phyloP scores from a whole-genome alignment of 768 basidiomycete species.

The Leucocoprinus leucothites region DNA sequence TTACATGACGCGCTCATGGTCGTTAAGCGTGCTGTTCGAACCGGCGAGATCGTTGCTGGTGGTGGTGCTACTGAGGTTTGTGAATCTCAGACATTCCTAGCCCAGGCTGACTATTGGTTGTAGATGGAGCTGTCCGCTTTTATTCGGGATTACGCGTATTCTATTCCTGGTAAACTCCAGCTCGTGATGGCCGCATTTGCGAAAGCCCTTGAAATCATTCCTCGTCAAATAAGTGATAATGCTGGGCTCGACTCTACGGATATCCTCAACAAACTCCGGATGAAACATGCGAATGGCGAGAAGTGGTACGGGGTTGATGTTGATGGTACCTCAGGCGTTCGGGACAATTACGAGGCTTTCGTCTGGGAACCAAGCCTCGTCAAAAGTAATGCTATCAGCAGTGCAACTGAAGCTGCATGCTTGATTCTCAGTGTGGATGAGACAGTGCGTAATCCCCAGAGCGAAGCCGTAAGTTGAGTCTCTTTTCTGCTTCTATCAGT shows the following conservation, averaged over 20 bases:
- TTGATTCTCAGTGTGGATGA: conserved; percentile 96
- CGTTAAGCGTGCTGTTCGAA: conserved; percentile 95
- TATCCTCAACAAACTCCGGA: conserved; percentile 93
- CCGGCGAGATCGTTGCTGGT: conserved; percentile 95
- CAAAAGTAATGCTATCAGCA: conserved; percentile 92
- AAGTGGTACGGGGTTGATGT: conserved; percentile 95
- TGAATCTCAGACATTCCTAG: neutral
- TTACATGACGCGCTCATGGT: conserved; percentile 99
- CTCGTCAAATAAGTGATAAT: conserved; percentile 97
- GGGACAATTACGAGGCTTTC: conserved; percentile 96
- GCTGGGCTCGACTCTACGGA: conserved; percentile 98
- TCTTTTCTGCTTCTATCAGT: conserved; percentile 17
- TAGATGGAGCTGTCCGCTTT: conserved; percentile 98
- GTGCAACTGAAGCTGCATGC: conserved; percentile 95
- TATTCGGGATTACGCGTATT: conserved; percentile 85
- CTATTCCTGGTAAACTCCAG: conserved; percentile 94
- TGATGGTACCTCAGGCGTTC: conserved; percentile 82
- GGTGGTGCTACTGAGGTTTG: conserved; percentile 94
- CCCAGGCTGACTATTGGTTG: conserved; percentile 1
- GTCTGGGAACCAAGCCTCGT: conserved; percentile 98
- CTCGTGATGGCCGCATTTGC: conserved; percentile 94
- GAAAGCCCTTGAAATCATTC: conserved; percentile 96
- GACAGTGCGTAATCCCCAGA: conserved; percentile 94
- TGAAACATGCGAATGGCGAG: conserved; percentile 89
- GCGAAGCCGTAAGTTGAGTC: conserved; percentile 69